These are phyloP conservation scores for Gossypium gossypioides DNA, from an alignment of 441 rosid genomes.

Conservation along the genomic window DNA sequence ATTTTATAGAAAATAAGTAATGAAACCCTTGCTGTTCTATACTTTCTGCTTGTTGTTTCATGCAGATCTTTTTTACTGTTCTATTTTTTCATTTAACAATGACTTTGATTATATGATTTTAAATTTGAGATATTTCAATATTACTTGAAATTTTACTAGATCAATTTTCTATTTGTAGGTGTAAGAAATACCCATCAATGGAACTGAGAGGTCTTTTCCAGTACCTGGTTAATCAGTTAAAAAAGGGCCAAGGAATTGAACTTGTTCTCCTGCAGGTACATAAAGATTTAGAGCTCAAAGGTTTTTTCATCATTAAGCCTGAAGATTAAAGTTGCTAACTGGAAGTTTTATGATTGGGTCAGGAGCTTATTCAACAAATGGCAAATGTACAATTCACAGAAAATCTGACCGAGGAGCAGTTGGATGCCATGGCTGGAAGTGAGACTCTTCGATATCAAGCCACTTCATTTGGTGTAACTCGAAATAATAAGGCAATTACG, in stretches of 20 bases:
- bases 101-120: conserved; percentile 6
- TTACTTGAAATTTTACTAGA: conserved; percentile 3
- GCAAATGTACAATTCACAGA: conserved; percentile 98
- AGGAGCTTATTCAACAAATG: conserved; percentile 99
- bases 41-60: neutral
- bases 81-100: neutral
- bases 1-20: neutral
- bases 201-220: conserved; percentile 97
- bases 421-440: conserved; percentile 99
- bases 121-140: conserved; percentile 2
- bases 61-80: neutral
- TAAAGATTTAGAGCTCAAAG: conserved; percentile 15
- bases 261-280: conserved; percentile 91
- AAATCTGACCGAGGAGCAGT: conserved; percentile 96
- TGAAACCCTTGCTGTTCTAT: neutral
- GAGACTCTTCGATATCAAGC: conserved; percentile 97
- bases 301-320: conserved; percentile 10
- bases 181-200: conserved; percentile 99
- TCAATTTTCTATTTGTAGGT: conserved; percentile 37
- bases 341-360: conserved; percentile 25
- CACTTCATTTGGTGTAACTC: conserved; percentile 88
- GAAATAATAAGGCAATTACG: conserved; percentile 77
- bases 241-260: conserved; percentile 95
- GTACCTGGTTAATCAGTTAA: conserved; percentile 94
- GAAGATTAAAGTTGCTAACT: conserved; percentile 17